These are phyloP conservation scores for Choanephora cucurbitarum DNA, from an alignment of 371 early-diverging fungal species.

Conservation along the genomic window DNA sequence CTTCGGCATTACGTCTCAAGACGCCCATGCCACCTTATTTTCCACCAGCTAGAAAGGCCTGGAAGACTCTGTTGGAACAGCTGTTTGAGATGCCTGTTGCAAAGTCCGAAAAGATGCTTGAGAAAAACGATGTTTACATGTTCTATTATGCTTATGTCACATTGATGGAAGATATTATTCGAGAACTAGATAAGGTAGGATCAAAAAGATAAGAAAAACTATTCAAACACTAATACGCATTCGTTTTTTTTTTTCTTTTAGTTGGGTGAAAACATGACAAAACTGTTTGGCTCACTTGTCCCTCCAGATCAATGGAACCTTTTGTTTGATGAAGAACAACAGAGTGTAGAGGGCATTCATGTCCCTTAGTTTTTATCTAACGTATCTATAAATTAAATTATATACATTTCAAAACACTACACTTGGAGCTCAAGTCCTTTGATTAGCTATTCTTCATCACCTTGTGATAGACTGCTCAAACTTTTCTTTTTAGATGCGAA, in stretches of 20 bases:
- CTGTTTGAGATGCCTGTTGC: conserved; percentile 43
- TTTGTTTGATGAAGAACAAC: conserved; percentile 38
- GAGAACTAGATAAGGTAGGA: conserved; percentile 64
- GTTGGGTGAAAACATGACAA: conserved; percentile 47
- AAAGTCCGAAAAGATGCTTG: conserved; percentile 30
- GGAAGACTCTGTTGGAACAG: conserved; percentile 45
- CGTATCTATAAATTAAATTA: no score
- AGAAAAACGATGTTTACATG: conserved; percentile 66
- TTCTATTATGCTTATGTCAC: conserved; percentile 81
- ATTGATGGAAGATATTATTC: conserved; percentile 77
- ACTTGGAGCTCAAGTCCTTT: no score
- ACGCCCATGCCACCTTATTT: conserved; percentile 81
- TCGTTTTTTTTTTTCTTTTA: no score
- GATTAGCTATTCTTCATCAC: no score
- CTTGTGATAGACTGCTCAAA: no score
- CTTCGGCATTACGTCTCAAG: conserved; percentile 78
- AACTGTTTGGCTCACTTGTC: conserved; percentile 46
- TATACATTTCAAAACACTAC: no score
- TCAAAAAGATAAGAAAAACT: neutral
- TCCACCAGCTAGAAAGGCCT: conserved; percentile 67
- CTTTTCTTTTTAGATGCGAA: no score
- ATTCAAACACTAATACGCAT: neutral
- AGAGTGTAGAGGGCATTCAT: neutral
- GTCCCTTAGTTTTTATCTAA: no score
- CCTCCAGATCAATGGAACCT: conserved; percentile 47